Percentiles rank a stretch among this genome's conserved stretches.
These are phyloP conservation scores for Euphorbia peplus DNA, from an alignment of 345 rosid species.

Conservation along the genomic window DNA sequence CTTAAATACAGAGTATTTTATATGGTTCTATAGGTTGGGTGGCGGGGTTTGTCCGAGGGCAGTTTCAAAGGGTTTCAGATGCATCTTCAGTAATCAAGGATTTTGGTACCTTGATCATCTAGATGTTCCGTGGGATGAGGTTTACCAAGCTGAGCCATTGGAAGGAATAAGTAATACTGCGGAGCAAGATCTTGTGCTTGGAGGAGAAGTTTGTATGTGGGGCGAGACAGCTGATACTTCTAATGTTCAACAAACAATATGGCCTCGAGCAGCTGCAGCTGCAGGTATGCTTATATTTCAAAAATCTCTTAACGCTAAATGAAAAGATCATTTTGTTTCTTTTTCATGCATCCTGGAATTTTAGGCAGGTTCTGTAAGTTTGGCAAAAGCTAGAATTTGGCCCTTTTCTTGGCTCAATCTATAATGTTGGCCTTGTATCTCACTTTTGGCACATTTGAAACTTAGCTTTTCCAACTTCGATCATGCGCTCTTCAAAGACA, in stretches of 20 bases:
- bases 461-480: too few relatives aligned
- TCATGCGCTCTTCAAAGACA: too few relatives aligned
- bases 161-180: slow-evolving; percentile 61
- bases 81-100: slow-evolving; percentile 86
- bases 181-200: slow-evolving; percentile 67
- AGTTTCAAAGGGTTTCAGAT: slow-evolving; percentile 81
- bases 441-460: too few relatives aligned
- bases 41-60: slow-evolving; percentile 79
- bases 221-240: slow-evolving; percentile 83
- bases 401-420: too few relatives aligned
- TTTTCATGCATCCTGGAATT: background rate
- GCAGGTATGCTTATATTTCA: slow-evolving; percentile 49
- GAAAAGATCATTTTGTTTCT: background rate
- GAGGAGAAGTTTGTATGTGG: slow-evolving; percentile 99
- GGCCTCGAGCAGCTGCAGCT: slow-evolving; percentile 95
- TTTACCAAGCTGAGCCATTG: slow-evolving; percentile 74
- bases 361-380: background rate
- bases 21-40: slow-evolving; percentile 55
- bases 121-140: slow-evolving; percentile 73
- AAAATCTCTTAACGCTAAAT: background rate
- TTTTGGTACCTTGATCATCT: slow-evolving; percentile 91
- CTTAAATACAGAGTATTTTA: background rate
- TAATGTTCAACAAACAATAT: slow-evolving; percentile 74
- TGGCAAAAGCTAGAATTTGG: too few relatives aligned
- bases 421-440: too few relatives aligned